Evolutionary conservation across 495 filamentous ascomycete genomes (phyloP), one percentile per base, ranked within the genome.

Genomic region (Aspergillus mulundensis): DNA sequence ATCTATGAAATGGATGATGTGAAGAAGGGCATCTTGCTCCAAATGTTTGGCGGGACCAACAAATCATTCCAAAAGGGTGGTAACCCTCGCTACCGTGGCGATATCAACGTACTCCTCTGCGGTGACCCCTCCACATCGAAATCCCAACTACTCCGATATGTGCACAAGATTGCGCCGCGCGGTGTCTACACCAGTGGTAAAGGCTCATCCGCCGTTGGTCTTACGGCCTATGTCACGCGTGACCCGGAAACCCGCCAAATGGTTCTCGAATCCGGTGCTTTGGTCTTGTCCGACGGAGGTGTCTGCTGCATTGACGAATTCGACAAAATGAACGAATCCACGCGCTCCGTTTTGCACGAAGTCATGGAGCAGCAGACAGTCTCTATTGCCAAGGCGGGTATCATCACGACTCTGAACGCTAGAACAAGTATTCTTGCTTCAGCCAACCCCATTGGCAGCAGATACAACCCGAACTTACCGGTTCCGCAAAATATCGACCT

Each of bases 341-440:
- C 95, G 0, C 86, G 94, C 32, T 96, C 92, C 3, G 94, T 97
- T 10, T 80, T 98, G 32, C 94, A 98, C 79, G 94, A 98, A 84
- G 94, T 98, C 16, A 98, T 98, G 94, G 94, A 98, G 67, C 94
- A 98, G 71, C 94, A 98, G 76, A 98, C 94, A 1, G 93, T 98
- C 12, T 97, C 95, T 1, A 95, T 98, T 56, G 94, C 94, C 56
- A 98, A 98, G 77, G 94, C 94, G 1, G 94, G 94, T 63, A 98
- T 98, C 73, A 98, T 98, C 72, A 98, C 94, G 3, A 97, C 94
- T 1, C 78, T 98, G 57, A 98, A 98, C 66, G 94, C 94, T 41
- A 82, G 94, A 55, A 96, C 94, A 1, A 90, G 86, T 53, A 95
- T 98, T 61, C 80, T 98, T 23, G 94, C 94, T 11, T 97, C 92